Evolutionary conservation across 2,329 filamentous ascomycete genomes (phyloP).

Genomic region (Colletotrichum caudatum): DNA sequence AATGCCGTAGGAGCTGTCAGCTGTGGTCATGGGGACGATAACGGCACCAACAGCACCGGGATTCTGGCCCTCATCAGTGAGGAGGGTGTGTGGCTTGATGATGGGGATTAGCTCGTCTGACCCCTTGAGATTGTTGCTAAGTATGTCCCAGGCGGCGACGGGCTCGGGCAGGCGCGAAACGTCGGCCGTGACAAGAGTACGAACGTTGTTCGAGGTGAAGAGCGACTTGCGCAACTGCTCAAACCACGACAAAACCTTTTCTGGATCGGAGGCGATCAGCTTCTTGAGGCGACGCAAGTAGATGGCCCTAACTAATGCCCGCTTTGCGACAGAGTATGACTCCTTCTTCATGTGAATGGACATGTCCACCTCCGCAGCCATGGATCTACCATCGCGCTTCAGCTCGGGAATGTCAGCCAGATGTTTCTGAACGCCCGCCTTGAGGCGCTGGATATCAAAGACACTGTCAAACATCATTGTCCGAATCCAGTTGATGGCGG

Average conservation of each 20-base stretch:
- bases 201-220: conserved; percentile 87
- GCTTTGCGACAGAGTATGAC: conserved; percentile 81
- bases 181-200: conserved; percentile 86
- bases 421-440: conserved; percentile 79
- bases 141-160: conserved; percentile 81
- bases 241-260: conserved; percentile 81
- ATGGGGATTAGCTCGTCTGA: conserved; percentile 72
- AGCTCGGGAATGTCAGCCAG: conserved; percentile 91
- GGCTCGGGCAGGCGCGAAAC: conserved; percentile 79
- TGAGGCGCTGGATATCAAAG: conserved; percentile 78
- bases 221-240: conserved; percentile 80
- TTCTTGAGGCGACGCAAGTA: conserved; percentile 89
- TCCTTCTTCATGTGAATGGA: conserved; percentile 85
- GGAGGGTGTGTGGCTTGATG: conserved; percentile 74
- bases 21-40: conserved; percentile 89
- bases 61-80: conserved; percentile 79
- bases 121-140: conserved; percentile 62
- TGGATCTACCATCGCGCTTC: conserved; percentile 84
- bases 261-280: conserved; percentile 80
- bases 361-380: conserved; percentile 74
- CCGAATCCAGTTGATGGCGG: conserved; percentile 84
- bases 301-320: conserved; percentile 85
- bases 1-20: conserved; percentile 91
- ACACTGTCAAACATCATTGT: conserved; percentile 89
- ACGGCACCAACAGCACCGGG: conserved; percentile 81